These are phyloP conservation scores for Thymus mandschuricus DNA, from an alignment of 257 asterid species.

Conservation along the genomic window DNA sequence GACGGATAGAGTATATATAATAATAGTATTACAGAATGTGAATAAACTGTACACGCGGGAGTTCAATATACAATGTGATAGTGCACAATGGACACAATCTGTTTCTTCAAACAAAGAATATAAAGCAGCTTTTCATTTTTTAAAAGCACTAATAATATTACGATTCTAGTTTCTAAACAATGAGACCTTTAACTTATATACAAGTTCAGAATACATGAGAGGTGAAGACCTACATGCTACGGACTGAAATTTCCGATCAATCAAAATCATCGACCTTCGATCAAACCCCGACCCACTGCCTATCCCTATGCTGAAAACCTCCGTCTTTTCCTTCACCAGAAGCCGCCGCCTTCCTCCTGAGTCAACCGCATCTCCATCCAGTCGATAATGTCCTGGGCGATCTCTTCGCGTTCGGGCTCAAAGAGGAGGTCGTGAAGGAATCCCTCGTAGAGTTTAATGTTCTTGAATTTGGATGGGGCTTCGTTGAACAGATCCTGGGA, in stretches of 20 bases:
- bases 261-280: slow-evolving; percentile 20
- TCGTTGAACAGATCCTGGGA: slow-evolving; percentile 87
- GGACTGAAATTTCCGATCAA: slow-evolving; percentile 14
- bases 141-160: background rate
- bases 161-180: slow-evolving; percentile 13
- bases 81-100: too few species aligned
- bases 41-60: background rate
- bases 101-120: background rate
- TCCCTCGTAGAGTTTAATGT: slow-evolving; percentile 93
- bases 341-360: slow-evolving; percentile 31
- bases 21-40: background rate
- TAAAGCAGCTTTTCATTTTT: background rate
- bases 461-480: slow-evolving; percentile 80
- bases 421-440: slow-evolving; percentile 93
- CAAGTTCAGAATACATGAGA: slow-evolving; percentile 18
- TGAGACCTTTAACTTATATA: slow-evolving; percentile 24
- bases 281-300: background rate
- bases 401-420: slow-evolving; percentile 95
- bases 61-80: too few species aligned
- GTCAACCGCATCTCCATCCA: slow-evolving; percentile 82
- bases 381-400: slow-evolving; percentile 84
- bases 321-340: slow-evolving; percentile 27
- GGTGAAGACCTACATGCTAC: slow-evolving; percentile 13
- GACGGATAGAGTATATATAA: too few species aligned
- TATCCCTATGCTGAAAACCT: slow-evolving; percentile 1